Evolutionary conservation across 2,329 filamentous ascomycete species (phyloP).

Genomic region (Pleoardoris graminearum): DNA sequence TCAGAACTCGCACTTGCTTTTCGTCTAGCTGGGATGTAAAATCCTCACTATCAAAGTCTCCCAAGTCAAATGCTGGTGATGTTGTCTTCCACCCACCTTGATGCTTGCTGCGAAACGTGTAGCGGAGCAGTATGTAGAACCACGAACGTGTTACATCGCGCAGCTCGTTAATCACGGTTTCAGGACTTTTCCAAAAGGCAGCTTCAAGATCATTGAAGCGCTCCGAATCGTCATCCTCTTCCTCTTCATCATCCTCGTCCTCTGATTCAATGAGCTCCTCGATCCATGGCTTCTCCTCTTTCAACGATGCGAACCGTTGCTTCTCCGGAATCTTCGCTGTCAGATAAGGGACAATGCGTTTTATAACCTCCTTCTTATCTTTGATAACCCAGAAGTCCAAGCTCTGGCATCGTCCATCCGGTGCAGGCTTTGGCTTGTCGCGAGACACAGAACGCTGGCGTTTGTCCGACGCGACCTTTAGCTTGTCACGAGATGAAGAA

Average conservation of each 20-base stretch:
- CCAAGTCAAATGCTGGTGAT: not conserved
- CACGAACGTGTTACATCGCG: slow-evolving; percentile 3
- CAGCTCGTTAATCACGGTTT: not conserved
- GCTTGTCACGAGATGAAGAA: not conserved
- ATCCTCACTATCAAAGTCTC: not conserved
- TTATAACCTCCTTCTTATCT: not conserved
- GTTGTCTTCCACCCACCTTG: not conserved
- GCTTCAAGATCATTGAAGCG: not conserved
- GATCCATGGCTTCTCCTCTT: slow-evolving; percentile 2
- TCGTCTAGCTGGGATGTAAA: slow-evolving; percentile 1
- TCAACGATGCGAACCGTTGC: not conserved
- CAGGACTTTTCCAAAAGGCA: slow-evolving; percentile 3
- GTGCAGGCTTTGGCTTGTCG: not conserved
- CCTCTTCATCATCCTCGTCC: not conserved
- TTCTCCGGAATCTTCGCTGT: not conserved
- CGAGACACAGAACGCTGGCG: not conserved
- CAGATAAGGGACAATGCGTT: slow-evolving; percentile 6
- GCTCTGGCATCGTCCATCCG: not conserved
- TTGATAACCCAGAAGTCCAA: slow-evolving; percentile 8
- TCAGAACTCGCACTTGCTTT: not conserved
- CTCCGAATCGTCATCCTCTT: not conserved
- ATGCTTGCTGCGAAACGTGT: slow-evolving; percentile 5
- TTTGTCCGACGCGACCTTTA: not conserved
- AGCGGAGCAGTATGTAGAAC: slow-evolving; percentile 5
- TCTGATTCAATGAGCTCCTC: slow-evolving; percentile 4